These are phyloP conservation scores for Akanthomyces muscarius DNA, from an alignment of 2,329 filamentous ascomycete genomes.

Conservation along the genomic window DNA sequence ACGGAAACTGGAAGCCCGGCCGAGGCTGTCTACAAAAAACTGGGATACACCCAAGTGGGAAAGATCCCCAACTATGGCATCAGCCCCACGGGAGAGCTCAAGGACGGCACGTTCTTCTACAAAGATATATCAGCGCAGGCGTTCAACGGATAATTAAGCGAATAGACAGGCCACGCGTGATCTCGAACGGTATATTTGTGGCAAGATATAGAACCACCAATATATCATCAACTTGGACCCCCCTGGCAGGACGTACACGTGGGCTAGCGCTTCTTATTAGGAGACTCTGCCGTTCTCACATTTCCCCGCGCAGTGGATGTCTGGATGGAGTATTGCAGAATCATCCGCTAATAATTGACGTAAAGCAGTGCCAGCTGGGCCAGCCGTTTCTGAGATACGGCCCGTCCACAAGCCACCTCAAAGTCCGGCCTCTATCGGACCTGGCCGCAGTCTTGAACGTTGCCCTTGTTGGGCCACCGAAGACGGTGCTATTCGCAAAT, in stretches of 20 bases:
- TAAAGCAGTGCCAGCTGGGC: background rate
- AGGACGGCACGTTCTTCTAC: conserved; percentile 55
- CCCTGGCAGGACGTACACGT: background rate
- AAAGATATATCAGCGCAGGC: conserved; percentile 42
- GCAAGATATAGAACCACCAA: background rate
- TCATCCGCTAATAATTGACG: background rate
- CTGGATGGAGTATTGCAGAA: background rate
- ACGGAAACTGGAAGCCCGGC: conserved; percentile 49
- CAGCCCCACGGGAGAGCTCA: conserved; percentile 45
- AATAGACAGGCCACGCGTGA: background rate
- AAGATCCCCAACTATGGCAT: conserved; percentile 51
- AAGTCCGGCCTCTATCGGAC: background rate
- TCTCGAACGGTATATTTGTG: no score
- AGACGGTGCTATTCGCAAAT: background rate
- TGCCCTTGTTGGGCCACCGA: background rate
- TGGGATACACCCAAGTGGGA: conserved; percentile 55
- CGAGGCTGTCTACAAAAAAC: conserved; percentile 48
- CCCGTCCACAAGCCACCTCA: background rate
- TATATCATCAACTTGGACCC: background rate
- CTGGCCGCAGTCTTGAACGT: background rate
- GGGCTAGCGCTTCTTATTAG: background rate
- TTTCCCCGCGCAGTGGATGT: background rate
- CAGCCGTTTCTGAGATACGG: background rate
- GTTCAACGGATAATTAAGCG: background rate
- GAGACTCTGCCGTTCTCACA: background rate